These are phyloP conservation scores for Exophiala viscosa DNA, from an alignment of 2,329 filamentous ascomycete genomes.

Conservation along the genomic window DNA sequence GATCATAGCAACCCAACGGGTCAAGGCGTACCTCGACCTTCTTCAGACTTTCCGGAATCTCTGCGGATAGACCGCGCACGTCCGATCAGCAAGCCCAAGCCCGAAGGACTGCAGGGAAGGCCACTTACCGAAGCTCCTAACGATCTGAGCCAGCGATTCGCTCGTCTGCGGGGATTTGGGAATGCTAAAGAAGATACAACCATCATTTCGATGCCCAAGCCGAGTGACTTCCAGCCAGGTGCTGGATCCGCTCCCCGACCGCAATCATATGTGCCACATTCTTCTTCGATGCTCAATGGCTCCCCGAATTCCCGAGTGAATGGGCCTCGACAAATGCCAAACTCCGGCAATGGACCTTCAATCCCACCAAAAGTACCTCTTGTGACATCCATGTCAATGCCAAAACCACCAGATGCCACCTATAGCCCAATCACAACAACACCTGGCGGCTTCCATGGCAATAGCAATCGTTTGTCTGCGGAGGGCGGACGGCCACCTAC, in stretches of 20 bases:
- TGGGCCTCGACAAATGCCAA: constrained; percentile 44
- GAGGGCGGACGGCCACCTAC: constrained; percentile 38
- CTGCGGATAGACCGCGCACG: constrained; percentile 22
- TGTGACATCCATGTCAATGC: constrained; percentile 36
- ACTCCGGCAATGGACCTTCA: constrained; percentile 29
- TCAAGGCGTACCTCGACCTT: constrained; percentile 1
- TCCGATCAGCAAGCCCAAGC: constrained; percentile 25
- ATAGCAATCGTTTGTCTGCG: constrained; percentile 40
- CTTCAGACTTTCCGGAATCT: constrained; percentile 17
- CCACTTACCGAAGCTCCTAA: constrained; percentile 20
- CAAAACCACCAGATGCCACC: constrained; percentile 46
- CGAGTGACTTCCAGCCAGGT: constrained; percentile 20
- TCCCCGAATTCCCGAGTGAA: constrained; percentile 32
- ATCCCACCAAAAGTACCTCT: constrained; percentile 44
- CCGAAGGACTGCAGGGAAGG: constrained; percentile 24
- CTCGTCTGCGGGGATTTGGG: constrained; percentile 25
- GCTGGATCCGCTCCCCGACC: constrained; percentile 8
- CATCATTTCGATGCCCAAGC: constrained; percentile 23
- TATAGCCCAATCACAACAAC: constrained; percentile 46
- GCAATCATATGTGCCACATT: constrained; percentile 25
- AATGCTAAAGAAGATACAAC: constrained; percentile 4
- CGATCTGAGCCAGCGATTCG: constrained; percentile 28
- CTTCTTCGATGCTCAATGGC: constrained; percentile 26
- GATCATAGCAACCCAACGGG: neutral
- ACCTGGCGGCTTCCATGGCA: constrained; percentile 36